Base-by-base conservation (phyloP, 768 basidiomycete genomes). In the Tulasnella sp. region DNA sequence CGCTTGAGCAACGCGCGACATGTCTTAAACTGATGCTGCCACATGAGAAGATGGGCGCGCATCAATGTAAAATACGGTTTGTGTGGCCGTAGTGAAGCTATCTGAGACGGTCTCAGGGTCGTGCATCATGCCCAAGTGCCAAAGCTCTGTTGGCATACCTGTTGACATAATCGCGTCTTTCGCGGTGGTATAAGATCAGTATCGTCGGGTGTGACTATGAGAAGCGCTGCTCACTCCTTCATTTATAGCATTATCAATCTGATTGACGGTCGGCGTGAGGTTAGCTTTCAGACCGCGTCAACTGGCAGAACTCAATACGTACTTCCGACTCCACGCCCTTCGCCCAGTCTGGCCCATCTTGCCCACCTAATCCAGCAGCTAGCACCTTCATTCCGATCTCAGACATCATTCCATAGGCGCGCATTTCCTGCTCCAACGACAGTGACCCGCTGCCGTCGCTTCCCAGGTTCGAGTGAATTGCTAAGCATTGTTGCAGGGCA, bases 391-490 rank as follows among this genome's bases (percentile, higher is more conserved):
- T 74, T 2, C 85, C 86, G 1, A 85, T 65, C 68, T 89, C 87
- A 0, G 80, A 85, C 0, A 88, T 63, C 9, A 78, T 77, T 0
- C 81, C 80, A 80, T 83, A 87, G 0, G 84, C 84, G 7, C 80
- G 73, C 8, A 82, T 67, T 52, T 78, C 76, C 4, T 76, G 75
- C 4, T 41, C 44, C 27, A 24, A 22, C 17, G 45, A 44, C 43
- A 60, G 30, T 17, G 55, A 27, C 9, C 52, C 61, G 15, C 41
- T 41, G 11, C 48, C 19, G 25, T 27, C 27, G 15, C 30, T 42
- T 11, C 74, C 72, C 2, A 73, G 71, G 15, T 41, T 27, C 24
- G 49, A 29, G 21, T 62, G 48, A 0, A 80, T 63, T 0, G 70
- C 63, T 11, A 86, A 73, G 67, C 82, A 85, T 63, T 73, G 76